Conservation (phyloP, 1,284 basidiomycete genomes). For the Naganishia sp. region DNA sequence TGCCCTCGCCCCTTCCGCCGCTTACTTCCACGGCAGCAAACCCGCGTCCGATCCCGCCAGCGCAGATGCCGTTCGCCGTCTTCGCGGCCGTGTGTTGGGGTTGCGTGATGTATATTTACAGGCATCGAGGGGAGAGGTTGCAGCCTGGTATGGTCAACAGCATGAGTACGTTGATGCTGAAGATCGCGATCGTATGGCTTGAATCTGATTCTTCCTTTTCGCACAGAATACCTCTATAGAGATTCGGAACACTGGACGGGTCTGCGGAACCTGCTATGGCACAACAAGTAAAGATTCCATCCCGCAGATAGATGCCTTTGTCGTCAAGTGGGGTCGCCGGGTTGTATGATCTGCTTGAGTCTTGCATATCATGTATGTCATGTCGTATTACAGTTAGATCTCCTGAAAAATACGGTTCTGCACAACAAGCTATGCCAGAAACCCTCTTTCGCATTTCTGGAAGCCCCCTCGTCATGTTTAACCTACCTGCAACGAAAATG, state of each 20-base stretch:
- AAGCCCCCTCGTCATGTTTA: no score
- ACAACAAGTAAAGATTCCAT: slow-evolving; percentile 63
- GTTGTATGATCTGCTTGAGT: no score
- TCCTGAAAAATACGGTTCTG: no score
- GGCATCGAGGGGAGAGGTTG: slow-evolving; percentile 78
- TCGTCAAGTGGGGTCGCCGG: no score
- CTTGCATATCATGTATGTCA: no score
- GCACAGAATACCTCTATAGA: slow-evolving; percentile 66
- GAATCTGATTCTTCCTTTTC: background rate
- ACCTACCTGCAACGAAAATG: no score
- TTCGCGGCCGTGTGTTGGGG: slow-evolving; percentile 94
- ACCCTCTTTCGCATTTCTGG: no score
- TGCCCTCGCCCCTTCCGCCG: slow-evolving; percentile 45
- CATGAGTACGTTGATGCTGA: slow-evolving; percentile 58
- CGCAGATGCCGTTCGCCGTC: slow-evolving; percentile 76
- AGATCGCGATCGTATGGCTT: slow-evolving; percentile 41
- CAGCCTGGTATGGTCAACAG: slow-evolving; percentile 80
- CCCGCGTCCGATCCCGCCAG: slow-evolving; percentile 72
- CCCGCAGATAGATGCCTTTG: no score
- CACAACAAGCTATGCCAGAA: no score
- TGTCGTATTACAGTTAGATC: no score
- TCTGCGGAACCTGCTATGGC: slow-evolving; percentile 72
- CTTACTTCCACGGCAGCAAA: slow-evolving; percentile 47
- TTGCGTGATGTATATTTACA: slow-evolving; percentile 95
- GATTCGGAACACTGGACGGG: slow-evolving; percentile 74